phyloP scores from a whole-genome alignment of 805 yeast species.

The Kodamaea kaohsiungensis region DNA sequence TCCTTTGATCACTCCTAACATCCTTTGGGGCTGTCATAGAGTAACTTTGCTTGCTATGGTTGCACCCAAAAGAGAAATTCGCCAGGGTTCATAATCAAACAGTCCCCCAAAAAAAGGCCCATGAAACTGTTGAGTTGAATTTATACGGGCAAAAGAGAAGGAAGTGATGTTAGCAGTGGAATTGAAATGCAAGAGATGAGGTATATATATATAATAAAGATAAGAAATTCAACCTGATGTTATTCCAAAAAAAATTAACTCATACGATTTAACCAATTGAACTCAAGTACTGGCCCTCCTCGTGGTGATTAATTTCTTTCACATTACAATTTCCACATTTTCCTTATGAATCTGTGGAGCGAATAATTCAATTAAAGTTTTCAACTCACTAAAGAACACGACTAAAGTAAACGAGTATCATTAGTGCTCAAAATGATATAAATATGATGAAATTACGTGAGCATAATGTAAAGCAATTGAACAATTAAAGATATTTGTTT shows the following conservation, averaged over 20 bases:
- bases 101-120: neutral
- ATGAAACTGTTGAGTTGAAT: neutral
- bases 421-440: too few relatives aligned
- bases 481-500: too few relatives aligned
- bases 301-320: neutral
- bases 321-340: neutral
- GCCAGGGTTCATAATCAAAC: slow-evolving; percentile 1
- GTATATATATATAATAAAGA: neutral
- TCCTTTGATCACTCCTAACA: neutral
- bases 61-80: neutral
- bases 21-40: slow-evolving; percentile 2
- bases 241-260: neutral
- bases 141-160: neutral
- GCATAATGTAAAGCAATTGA: neutral
- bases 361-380: neutral
- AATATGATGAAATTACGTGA: neutral
- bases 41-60: slow-evolving; percentile 6
- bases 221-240: neutral
- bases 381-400: neutral
- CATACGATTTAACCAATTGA: too few relatives aligned
- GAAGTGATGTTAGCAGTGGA: neutral
- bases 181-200: neutral
- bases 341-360: neutral
- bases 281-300: neutral
- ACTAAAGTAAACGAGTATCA: neutral